Conservation (phyloP, 768 basidiomycete genomes). For the Lactifluus pinguis region DNA sequence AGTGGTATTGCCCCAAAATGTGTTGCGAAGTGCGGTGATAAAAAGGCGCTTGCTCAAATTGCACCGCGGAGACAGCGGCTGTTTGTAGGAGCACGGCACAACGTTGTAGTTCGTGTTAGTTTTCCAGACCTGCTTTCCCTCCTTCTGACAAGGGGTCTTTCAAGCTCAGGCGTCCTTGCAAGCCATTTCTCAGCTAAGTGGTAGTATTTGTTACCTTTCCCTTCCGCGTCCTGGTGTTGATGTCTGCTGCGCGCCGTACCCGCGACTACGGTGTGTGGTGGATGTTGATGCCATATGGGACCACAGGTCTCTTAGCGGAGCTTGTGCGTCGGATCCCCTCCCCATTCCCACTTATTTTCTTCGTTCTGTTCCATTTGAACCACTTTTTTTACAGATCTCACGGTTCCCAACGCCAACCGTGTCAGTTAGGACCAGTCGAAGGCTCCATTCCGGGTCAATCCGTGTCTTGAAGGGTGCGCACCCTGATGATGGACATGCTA, state of each 20-base stretch:
- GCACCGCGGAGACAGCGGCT: neutral
- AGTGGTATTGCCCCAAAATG: too few species aligned
- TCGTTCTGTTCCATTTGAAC: neutral
- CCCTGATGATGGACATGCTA: neutral
- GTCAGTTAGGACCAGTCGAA: neutral
- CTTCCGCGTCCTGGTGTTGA: constrained; percentile 6
- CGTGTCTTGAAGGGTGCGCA: neutral
- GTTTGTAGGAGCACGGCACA: too few species aligned
- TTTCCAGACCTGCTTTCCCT: too few species aligned
- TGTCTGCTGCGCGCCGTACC: constrained; percentile 2
- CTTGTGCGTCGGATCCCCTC: constrained; percentile 3
- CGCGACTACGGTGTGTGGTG: constrained; percentile 13
- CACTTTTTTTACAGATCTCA: constrained; percentile 2
- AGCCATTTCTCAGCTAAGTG: constrained; percentile 14
- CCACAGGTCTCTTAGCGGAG: neutral
- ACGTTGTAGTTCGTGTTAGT: too few species aligned
- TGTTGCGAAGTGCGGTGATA: too few species aligned
- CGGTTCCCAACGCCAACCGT: neutral
- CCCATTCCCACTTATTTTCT: neutral
- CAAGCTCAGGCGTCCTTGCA: too few species aligned
- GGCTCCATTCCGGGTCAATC: neutral
- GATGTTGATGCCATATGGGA: constrained; percentile 1
- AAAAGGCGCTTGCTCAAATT: neutral
- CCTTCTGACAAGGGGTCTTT: too few species aligned
- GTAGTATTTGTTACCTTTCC: neutral